phyloP scores from a whole-genome alignment of 495 filamentous ascomycete genomes.

The Apodospora peruviana region DNA sequence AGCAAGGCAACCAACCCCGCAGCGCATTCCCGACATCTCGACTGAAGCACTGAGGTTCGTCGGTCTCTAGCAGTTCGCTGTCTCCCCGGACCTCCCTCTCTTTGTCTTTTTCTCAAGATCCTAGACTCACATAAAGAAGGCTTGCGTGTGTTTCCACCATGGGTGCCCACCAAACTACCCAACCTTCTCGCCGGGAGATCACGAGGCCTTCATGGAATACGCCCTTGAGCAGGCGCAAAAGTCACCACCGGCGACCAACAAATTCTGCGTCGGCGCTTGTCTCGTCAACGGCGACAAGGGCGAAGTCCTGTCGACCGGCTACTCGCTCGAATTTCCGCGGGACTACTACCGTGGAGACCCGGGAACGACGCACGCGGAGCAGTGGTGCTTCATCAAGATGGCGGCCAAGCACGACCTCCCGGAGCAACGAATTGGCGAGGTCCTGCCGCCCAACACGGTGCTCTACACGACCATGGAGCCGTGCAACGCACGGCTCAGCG shows the following conservation, averaged over 20 bases:
- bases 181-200: no score
- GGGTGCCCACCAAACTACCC: no score
- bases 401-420: slow-evolving; percentile 41
- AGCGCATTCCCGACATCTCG: no score
- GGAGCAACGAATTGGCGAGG: slow-evolving; percentile 50
- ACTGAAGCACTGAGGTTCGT: no score
- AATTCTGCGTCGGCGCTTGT: slow-evolving; percentile 88
- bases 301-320: slow-evolving; percentile 78
- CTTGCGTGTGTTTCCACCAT: no score
- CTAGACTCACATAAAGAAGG: no score
- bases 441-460: slow-evolving; percentile 51
- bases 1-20: no score
- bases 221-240: slow-evolving; percentile 68
- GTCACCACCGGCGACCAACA: slow-evolving; percentile 79
- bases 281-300: slow-evolving; percentile 57
- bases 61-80: no score
- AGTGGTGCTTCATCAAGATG: slow-evolving; percentile 80
- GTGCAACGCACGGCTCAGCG: slow-evolving; percentile 73
- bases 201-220: slow-evolving; percentile 62
- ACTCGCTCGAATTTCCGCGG: slow-evolving; percentile 82
- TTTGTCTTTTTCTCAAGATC: no score
- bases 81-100: no score
- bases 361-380: slow-evolving; percentile 96
- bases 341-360: no score
- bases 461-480: slow-evolving; percentile 96